phyloP scores from a whole-genome alignment of 495 filamentous ascomycete species.

The Aspergillus ostianus region DNA sequence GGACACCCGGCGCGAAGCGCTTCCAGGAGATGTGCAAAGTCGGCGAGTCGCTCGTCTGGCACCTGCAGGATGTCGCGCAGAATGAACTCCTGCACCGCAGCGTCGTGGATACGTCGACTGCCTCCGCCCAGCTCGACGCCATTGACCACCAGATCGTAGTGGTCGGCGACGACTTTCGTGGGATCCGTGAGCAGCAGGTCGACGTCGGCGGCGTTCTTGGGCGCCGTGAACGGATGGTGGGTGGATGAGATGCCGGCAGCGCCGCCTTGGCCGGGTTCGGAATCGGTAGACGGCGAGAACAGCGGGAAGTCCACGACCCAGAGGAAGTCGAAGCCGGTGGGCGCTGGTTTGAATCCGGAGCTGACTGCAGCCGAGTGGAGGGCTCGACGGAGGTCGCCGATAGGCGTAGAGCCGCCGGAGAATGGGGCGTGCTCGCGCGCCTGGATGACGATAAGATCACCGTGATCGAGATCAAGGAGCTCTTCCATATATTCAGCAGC shows the following conservation, averaged over 20 bases:
- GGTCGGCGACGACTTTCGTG: constrained; percentile 68
- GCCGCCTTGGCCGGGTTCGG: constrained; percentile 81
- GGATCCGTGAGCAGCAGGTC: constrained; percentile 72
- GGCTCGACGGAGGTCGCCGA: constrained; percentile 73
- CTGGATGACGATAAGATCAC: constrained; percentile 77
- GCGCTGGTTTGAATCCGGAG: constrained; percentile 52
- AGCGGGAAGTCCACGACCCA: constrained; percentile 93
- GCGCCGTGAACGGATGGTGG: constrained; percentile 95
- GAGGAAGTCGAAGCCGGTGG: constrained; percentile 60
- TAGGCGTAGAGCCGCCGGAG: constrained; percentile 65
- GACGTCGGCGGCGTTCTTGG: constrained; percentile 68
- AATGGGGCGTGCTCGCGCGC: constrained; percentile 64
- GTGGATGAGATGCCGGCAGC: constrained; percentile 78
- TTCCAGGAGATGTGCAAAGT: constrained; percentile 82
- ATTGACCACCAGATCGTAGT: constrained; percentile 95
- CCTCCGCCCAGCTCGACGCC: constrained; percentile 93
- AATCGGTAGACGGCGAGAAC: constrained; percentile 68
- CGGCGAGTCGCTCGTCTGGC: constrained; percentile 56
- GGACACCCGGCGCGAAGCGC: constrained; percentile 87
- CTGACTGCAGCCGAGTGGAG: constrained; percentile 66
- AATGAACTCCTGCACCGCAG: constrained; percentile 79
- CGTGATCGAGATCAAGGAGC: constrained; percentile 55
- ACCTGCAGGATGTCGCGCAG: constrained; percentile 78
- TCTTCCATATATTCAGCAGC: constrained; percentile 59
- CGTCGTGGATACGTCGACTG: constrained; percentile 87